Conservation (phyloP, 2,329 filamentous ascomycete genomes). For the Hymenoscyphus scutula region DNA sequence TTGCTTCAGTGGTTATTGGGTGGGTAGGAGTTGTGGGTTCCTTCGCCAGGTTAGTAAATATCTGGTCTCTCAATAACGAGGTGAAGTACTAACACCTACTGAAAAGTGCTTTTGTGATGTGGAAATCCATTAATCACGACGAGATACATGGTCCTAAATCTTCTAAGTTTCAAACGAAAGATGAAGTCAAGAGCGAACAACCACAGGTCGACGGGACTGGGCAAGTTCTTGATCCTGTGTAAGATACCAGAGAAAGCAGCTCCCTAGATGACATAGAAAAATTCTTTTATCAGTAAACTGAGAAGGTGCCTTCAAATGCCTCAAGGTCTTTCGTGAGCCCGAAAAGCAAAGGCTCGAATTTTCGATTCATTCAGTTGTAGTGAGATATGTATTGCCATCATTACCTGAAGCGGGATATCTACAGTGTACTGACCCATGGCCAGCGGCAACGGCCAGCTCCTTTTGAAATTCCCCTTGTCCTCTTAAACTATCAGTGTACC, state of each 20-base stretch:
- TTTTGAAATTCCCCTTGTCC: too few relatives aligned
- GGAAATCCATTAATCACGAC: slow-evolving; percentile 37
- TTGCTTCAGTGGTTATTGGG: slow-evolving; percentile 51
- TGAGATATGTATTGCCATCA: too few relatives aligned
- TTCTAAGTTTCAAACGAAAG: slow-evolving; percentile 20
- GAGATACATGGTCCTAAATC: slow-evolving; percentile 34
- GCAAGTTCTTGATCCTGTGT: neutral
- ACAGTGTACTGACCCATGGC: too few relatives aligned
- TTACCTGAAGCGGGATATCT: too few relatives aligned
- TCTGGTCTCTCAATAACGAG: neutral
- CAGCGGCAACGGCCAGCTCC: too few relatives aligned
- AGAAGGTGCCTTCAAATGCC: neutral
- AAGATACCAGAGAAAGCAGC: neutral
- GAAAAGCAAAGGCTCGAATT: too few relatives aligned
- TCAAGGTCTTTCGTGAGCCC: too few relatives aligned
- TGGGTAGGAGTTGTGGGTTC: slow-evolving; percentile 52
- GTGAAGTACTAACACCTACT: neutral
- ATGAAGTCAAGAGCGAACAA: slow-evolving; percentile 9
- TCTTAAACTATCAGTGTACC: too few relatives aligned
- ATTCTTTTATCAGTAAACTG: too few relatives aligned
- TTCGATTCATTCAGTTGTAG: too few relatives aligned
- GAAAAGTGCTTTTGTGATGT: slow-evolving; percentile 38
- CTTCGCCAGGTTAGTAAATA: slow-evolving; percentile 42
- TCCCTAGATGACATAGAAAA: too few relatives aligned
- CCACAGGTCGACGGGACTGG: neutral